phyloP scores from a whole-genome alignment of 768 basidiomycete genomes.

The Rhodotorula kratochvilovae region DNA sequence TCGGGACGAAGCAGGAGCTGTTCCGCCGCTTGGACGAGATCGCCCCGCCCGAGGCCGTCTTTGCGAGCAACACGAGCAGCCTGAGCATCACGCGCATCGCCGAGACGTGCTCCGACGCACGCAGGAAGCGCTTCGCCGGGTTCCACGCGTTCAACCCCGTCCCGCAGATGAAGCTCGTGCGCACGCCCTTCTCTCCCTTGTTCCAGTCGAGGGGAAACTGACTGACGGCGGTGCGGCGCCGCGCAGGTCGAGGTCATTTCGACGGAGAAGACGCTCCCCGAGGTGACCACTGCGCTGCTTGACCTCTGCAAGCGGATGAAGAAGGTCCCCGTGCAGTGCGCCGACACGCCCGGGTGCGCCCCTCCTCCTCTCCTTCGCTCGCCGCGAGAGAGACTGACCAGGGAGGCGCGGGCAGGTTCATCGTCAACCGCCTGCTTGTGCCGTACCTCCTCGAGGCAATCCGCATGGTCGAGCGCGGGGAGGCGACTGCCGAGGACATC shows the following conservation, averaged over 20 bases:
- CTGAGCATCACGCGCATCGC: conserved; percentile 50
- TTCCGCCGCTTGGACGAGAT: conserved; percentile 48
- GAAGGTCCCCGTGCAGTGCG: conserved; percentile 50
- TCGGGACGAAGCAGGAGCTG: conserved; percentile 50
- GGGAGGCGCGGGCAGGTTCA: conserved; percentile 44
- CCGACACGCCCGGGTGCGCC: conserved; percentile 50
- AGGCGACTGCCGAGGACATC: conserved; percentile 50
- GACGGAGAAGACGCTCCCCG: conserved; percentile 47
- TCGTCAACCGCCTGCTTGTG: conserved; percentile 51
- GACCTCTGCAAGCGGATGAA: conserved; percentile 48
- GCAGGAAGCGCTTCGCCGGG: conserved; percentile 47
- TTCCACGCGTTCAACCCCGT: conserved; percentile 52
- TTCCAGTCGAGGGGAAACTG: too few relatives aligned
- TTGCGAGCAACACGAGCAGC: conserved; percentile 51
- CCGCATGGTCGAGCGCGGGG: conserved; percentile 51
- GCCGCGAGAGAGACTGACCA: neutral
- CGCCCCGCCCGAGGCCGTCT: conserved; percentile 47
- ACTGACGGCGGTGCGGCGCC: neutral
- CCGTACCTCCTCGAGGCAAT: conserved; percentile 53
- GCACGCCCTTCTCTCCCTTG: neutral
- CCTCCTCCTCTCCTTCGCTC: neutral
- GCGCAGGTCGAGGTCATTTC: conserved; percentile 49
- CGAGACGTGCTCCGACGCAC: conserved; percentile 41
- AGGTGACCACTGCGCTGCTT: conserved; percentile 47
- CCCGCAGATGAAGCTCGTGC: conserved; percentile 48